phyloP scores from a whole-genome alignment of 139 green algal species.

The Auxenochlorella protothecoides region DNA sequence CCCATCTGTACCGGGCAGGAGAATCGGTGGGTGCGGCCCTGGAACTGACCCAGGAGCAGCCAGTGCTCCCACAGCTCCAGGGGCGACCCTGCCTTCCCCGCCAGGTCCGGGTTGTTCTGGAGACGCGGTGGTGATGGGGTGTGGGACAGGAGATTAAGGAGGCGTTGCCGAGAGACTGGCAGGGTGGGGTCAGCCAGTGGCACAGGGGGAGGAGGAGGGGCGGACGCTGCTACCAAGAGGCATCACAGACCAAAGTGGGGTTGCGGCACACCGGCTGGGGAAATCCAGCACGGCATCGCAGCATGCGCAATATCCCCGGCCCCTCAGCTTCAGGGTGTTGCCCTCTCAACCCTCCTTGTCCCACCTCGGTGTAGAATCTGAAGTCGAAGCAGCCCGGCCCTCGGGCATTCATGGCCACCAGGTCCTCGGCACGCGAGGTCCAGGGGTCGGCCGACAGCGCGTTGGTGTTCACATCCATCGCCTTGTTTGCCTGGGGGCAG shows the following conservation, averaged over 20 bases:
- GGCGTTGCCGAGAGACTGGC: not conserved
- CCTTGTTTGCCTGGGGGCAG: not conserved
- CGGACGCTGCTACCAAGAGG: too few relatives aligned
- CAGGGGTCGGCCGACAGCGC: conserved; percentile 15
- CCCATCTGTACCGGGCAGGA: conserved; percentile 23
- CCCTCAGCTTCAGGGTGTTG: not conserved
- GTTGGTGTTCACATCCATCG: conserved; percentile 20
- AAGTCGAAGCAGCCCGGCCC: conserved; percentile 42
- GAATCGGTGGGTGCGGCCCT: conserved; percentile 32
- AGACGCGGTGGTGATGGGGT: not conserved
- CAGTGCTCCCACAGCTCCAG: conserved; percentile 54
- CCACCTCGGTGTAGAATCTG: conserved; percentile 26
- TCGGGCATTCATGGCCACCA: conserved; percentile 23
- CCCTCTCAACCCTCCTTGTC: not conserved
- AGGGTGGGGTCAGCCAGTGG: not conserved
- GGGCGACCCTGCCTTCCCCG: not conserved
- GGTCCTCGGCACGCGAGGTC: conserved; percentile 11
- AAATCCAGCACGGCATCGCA: too few relatives aligned
- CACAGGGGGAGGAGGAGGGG: not conserved
- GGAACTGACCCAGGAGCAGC: conserved; percentile 60
- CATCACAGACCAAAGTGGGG: too few relatives aligned
- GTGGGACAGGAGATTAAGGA: conserved; percentile 1
- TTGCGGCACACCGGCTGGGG: too few relatives aligned
- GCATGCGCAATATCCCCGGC: too few relatives aligned
- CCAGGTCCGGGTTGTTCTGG: conserved; percentile 21